Evolutionary conservation across 345 rosid genomes (phyloP).

Genomic region (Gynandropsis gynandra): DNA sequence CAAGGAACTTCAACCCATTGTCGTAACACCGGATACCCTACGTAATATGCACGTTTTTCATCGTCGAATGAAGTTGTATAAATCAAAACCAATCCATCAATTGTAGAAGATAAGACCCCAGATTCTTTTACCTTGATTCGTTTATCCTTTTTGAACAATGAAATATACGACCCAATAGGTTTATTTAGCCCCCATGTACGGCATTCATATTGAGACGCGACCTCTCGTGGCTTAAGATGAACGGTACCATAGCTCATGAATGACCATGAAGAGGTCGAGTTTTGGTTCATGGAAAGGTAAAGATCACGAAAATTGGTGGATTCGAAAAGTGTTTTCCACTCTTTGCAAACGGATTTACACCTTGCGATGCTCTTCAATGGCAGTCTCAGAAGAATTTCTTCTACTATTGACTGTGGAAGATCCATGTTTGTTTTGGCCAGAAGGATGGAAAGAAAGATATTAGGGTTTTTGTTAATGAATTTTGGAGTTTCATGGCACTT

Average conservation of each 20-base stretch:
- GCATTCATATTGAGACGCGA: conserved; percentile 19
- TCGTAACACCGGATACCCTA: conserved; percentile 14
- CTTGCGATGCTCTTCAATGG: conserved; percentile 17
- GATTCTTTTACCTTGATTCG: too few species aligned
- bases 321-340: conserved; percentile 13
- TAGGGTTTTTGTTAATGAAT: too few species aligned
- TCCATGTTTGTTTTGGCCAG: background rate
- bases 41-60: conserved; percentile 2
- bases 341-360: conserved; percentile 4
- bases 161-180: conserved; percentile 6
- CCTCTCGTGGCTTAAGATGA: conserved; percentile 10
- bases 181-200: background rate
- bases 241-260: conserved; percentile 22
- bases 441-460: too few species aligned
- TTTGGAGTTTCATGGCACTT: too few species aligned
- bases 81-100: conserved; percentile 14
- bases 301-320: conserved; percentile 12
- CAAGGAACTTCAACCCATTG: conserved; percentile 18
- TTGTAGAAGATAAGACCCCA: conserved; percentile 7
- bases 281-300: conserved; percentile 4
- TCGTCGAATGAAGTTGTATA: background rate
- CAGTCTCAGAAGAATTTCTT: background rate
- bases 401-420: conserved; percentile 3
- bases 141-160: conserved; percentile 1
- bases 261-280: conserved; percentile 6